Base-by-base conservation (phyloP, 441 rosid species). In the Mallotus repandus region DNA sequence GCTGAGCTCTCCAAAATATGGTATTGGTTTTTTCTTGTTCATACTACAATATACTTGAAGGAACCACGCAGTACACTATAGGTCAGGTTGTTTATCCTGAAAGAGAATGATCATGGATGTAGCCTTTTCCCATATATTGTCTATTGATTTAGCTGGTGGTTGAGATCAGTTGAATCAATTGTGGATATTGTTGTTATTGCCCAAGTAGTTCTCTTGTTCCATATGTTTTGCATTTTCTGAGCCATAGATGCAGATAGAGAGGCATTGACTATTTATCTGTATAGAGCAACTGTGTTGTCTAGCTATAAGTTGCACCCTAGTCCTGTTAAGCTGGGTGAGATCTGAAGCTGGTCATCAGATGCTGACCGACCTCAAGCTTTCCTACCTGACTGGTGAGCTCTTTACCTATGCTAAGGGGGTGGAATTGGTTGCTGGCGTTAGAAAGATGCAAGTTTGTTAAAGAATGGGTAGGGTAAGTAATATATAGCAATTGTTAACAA, bases 41-140 rank as follows among this genome's bases (percentile, higher is more conserved):
- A 83, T 84, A 85, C 77, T 76, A 84, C 80, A 70, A 73, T 78
- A 74, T 76, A 82, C 85, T 74, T 72, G 78, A 77, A 83, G 80
- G 67, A 71, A 70, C 74, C 71, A 35, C 50, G 62, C 19, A 48
- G 71, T 79, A 79, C 74, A 77, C 67, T 10, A 18, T 61, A 73
- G 63, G 49, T 61, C 68, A 74, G 66, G 63, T 45, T 76, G 74
- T 70, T 79, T 59, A 67, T 66, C 15, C 70, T 68, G 25, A 13
- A 63, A 73, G 58, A 68, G 53, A 48, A 69, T 70, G 64, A 65
- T 48, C 43, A 54, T 73, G 64, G 72, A 63, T 82, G 74, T 74
- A 77, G 71, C 60, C 62, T 58, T 57, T 65, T 59, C 61, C 65
- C 63, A 56, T 45, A 64, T 48, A 76, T 58, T 84, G 85, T 82